A percentile compares a stretch with the other conserved stretches of the same genome.
These are phyloP conservation scores for Fusarium sacchari DNA, from an alignment of 2,329 filamentous ascomycete genomes.

Conservation along the genomic window DNA sequence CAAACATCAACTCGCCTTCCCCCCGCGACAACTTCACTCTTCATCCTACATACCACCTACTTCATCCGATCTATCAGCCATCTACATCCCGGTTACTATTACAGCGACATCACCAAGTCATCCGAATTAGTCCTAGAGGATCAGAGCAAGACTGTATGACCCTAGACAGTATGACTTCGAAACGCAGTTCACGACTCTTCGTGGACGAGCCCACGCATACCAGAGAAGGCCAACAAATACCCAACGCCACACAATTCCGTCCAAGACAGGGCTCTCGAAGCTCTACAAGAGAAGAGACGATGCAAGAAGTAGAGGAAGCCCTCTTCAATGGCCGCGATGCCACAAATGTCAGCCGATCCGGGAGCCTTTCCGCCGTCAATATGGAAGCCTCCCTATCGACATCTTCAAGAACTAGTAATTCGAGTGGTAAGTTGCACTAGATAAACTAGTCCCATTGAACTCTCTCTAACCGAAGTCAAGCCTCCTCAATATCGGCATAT, in stretches of 20 bases:
- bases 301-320: conserved; percentile 43
- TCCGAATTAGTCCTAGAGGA: neutral
- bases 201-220: conserved; percentile 30
- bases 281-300: conserved; percentile 43
- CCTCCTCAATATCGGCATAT: conserved; percentile 30
- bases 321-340: conserved; percentile 32
- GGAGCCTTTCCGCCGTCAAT: conserved; percentile 14
- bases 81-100: neutral
- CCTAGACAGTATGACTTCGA: conserved; percentile 34
- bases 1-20: conserved; percentile 3
- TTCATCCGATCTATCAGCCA: neutral
- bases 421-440: conserved; percentile 24
- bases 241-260: conserved; percentile 36
- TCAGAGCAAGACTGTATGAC: conserved; percentile 5
- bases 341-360: conserved; percentile 25
- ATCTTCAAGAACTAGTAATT: conserved; percentile 26
- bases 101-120: neutral
- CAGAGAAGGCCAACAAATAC: conserved; percentile 18
- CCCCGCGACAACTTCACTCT: conserved; percentile 27
- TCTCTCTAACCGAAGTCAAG: conserved; percentile 23
- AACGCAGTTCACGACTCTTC: conserved; percentile 37
- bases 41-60: conserved; percentile 14
- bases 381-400: conserved; percentile 29
- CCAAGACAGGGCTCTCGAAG: conserved; percentile 46
- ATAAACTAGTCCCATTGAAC: neutral